phyloP scores from a whole-genome alignment of 306 rosid species.

The Fragaria vesca region DNA sequence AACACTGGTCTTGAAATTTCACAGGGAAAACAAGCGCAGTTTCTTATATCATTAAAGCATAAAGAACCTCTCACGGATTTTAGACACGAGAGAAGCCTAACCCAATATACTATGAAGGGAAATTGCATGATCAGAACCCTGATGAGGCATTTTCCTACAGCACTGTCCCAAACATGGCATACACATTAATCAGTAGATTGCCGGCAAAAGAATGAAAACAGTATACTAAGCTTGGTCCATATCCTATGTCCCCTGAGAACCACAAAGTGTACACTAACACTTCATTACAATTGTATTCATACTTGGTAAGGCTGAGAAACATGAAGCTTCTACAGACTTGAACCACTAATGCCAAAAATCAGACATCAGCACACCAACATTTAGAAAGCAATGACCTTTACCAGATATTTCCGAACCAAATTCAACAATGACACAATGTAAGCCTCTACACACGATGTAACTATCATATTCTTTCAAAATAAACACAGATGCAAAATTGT shows the following conservation, averaged over 20 bases:
- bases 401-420: neutral
- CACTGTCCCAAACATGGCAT: neutral
- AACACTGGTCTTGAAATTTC: neutral
- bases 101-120: neutral
- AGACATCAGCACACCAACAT: neutral
- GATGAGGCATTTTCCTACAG: neutral
- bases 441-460: neutral
- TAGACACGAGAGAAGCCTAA: neutral
- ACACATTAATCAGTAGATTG: neutral
- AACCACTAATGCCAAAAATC: neutral
- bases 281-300: neutral
- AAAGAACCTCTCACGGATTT: neutral
- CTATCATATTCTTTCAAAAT: neutral
- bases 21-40: neutral
- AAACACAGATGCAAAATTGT: constrained; percentile 1
- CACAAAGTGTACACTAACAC: neutral
- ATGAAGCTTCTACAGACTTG: neutral
- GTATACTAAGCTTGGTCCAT: neutral
- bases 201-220: neutral
- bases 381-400: neutral
- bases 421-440: neutral
- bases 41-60: neutral
- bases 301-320: neutral
- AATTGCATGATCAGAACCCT: neutral
- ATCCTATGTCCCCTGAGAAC: neutral